Evolutionary conservation across 2,329 filamentous ascomycete species (phyloP), one percentile per base, ranked within the genome.

Genomic region (Calycina herbarum): DNA sequence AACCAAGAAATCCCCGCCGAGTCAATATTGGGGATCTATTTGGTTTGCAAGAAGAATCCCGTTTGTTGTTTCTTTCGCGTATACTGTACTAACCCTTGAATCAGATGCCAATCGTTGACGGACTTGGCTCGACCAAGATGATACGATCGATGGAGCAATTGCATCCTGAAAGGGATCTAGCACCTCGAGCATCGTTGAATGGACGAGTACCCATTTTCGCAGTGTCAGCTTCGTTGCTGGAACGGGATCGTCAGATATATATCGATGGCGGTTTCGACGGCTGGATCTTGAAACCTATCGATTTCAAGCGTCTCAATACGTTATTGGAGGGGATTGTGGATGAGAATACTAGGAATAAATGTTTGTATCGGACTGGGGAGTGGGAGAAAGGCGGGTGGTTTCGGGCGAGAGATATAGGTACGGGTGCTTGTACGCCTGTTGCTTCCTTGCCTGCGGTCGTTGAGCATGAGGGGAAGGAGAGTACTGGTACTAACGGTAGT

Each of bases 371-470:
- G 57, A 81, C 86, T 2, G 92, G 93, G 0, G 77, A 88, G 57
- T 97, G 93, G 93, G 93, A 96, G 71, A 80, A 82, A n/a, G 93
- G 93, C 3, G 93, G 93, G 0, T 97, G 93, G 93, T 95, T 96
- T 57, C 57, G 69, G 42, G 57, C 57, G 54, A 62, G 69, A 29
- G 15, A 17, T 31, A 6, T 20, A 4, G 6, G 54, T n/a, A 10
- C 27, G 15, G 6, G 54, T 33, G 24, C 27, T 17, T 29, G 8
- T 57, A 29, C 54, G 13, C 24, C 54, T 6, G 27, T 33, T 57
- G 29, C 45, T n/a, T 51, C 45, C 3, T 51, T 20, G 10, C 45
- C 45, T 38, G 35, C 2, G 35, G 13, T 13, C 35, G 27, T 4
- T 29, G 13, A 38, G 10, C 6, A 1, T 13, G 35, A 38, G 35